Conservation (phyloP, 495 filamentous ascomycete species). For the Cladorrhinum samala region DNA sequence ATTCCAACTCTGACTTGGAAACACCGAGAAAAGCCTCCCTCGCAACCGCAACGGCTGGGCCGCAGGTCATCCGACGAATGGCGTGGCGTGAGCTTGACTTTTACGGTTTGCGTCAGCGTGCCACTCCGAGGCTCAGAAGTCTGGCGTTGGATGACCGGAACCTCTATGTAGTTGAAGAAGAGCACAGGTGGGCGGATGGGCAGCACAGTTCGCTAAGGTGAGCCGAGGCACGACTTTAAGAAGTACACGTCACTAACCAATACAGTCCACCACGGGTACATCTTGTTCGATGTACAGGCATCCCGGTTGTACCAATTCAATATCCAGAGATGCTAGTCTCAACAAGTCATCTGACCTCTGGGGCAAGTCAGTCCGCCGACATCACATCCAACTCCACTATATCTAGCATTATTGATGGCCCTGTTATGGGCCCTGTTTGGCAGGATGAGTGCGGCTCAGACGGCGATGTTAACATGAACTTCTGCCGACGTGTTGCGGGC, state of each 20-base stretch:
- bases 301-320: slow-evolving; percentile 40
- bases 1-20: background rate
- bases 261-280: slow-evolving; percentile 36
- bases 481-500: slow-evolving; percentile 29
- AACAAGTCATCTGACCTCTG: background rate
- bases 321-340: background rate
- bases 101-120: slow-evolving; percentile 52
- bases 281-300: slow-evolving; percentile 44
- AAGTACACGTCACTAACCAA: too few relatives aligned
- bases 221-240: background rate
- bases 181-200: slow-evolving; percentile 45
- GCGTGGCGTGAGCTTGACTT: slow-evolving; percentile 51
- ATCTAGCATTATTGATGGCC: slow-evolving; percentile 12
- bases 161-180: slow-evolving; percentile 38
- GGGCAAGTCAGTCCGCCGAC: background rate
- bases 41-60: slow-evolving; percentile 25
- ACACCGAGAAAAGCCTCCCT: slow-evolving; percentile 4
- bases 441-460: slow-evolving; percentile 42
- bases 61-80: slow-evolving; percentile 50
- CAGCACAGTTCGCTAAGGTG: slow-evolving; percentile 30
- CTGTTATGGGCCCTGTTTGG: slow-evolving; percentile 48
- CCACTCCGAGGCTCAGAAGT: slow-evolving; percentile 46
- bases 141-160: slow-evolving; percentile 52
- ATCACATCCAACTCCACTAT: background rate
- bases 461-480: slow-evolving; percentile 41